Base-by-base conservation (phyloP, 2,329 filamentous ascomycete species). In the Massarina eburnea region DNA sequence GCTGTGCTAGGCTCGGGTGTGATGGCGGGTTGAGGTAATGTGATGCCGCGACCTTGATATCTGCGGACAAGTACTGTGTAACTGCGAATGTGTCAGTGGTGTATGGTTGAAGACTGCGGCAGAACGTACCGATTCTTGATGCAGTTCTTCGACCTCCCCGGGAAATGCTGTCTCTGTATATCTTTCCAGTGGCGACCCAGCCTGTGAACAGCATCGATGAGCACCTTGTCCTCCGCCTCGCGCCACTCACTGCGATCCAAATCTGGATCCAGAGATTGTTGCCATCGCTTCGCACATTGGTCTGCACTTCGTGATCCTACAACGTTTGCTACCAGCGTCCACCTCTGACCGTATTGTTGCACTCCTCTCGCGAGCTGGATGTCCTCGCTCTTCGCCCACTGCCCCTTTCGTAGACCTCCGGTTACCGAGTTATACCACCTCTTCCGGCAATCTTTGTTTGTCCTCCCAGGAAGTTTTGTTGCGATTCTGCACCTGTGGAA, bases 251-350 rank as follows among this genome's bases (percentile, higher is more conserved):
- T 71, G 26, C 64, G 68, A 45, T 72, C 62, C 39, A 76, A 56
- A 17, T 66, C 61, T 3, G 73, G 73, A 48, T 74, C 71, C 2
- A 76, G 66, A 8, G 67, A 71, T 21, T 73, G 71, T 35, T 73
- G 71, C 73, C 73, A 76, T 34, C 73, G 61, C 50, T 76, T 76
- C n/a, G 73, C 71, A 49, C 73, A 76, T 58, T 76, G 71, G 39
- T 73, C 71, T 46, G 70, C 70, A 53, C 67, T 70, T 20, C 73
- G 59, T 18, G 61, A 67, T 19, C 59, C 62, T 8, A 75, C 69
- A 7, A 63, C 57, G 26, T 67, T 63, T 33, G 73, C 71, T 10
- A 75, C 70, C n/a, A 69, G 54, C 8, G 72, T 69, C 73, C 72
- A 75, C 49, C 59, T 67, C 48, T 69, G 67, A 4, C 72, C 71